Base-by-base conservation (phyloP, 108 stramenopile genomes). In the Cafeteria roenbergensis region DNA sequence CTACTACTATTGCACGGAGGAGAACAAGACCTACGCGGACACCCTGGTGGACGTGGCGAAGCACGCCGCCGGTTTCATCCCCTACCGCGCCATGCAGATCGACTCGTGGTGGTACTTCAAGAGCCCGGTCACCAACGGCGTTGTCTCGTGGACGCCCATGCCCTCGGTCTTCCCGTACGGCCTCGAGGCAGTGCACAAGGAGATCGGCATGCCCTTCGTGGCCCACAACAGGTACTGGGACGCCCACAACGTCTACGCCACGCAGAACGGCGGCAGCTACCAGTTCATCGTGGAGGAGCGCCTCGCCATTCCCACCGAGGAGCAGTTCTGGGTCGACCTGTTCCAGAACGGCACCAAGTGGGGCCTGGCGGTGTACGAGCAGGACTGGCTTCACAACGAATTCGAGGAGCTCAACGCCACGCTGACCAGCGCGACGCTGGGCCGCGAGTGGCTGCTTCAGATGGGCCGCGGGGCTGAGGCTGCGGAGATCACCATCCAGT, bases 311-410 rank as follows among this genome's bases (percentile, higher is more conserved):
- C 76, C 80, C 12, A 27, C 53, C 24, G 65, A 67, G 0, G 30
- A 68, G 32, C 27, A 0, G 51, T 80, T 80, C 60, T 80, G 76
- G 76, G 55, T 57, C 27, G 67, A 69, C 57, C 64, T 80, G 26
- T 51, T 80, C 37, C 42, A 25, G 27, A 28, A 54, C 28, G 70
- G 64, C 60, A 72, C 38, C 21, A 32, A 64, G 37, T 73, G 73
- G 74, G 77, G 77, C 25, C 34, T 80, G 51, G 36, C 17, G 26
- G 73, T 77, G 29, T 80, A 80, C 60, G 80, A 80, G 66, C 80
- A 80, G 60, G 80, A 80, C 70, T 80, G 80, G 80, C 52, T 80
- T 8, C 67, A 72, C 55, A 57, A 58, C 36, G 66, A 77, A 62
- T 72, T 65, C 33, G 65, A 75, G 55, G 26, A 50, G 33, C 56